phyloP scores from a whole-genome alignment of 805 yeast genomes.

The Suhomyces vadensis region DNA sequence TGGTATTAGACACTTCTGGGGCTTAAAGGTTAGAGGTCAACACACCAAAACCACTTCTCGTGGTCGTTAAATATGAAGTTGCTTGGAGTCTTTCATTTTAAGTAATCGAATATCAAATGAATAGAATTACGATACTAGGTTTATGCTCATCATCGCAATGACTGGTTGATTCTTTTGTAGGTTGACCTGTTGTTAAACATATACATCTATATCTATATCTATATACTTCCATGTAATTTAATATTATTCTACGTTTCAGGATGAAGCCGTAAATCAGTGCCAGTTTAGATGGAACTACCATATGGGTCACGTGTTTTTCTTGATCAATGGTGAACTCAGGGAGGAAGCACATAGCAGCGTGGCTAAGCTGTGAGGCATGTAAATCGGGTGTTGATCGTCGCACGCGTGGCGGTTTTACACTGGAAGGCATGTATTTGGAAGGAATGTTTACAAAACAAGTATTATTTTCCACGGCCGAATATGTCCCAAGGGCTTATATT shows the following conservation, averaged over 20 bases:
- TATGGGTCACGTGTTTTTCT: too few relatives aligned
- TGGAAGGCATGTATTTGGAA: too few relatives aligned
- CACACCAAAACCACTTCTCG: conserved; percentile 99
- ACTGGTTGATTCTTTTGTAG: conserved; percentile 11
- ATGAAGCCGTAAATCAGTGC: too few relatives aligned
- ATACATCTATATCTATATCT: conserved; percentile 2
- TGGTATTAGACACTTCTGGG: conserved; percentile 99
- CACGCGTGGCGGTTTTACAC: too few relatives aligned
- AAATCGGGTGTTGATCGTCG: too few relatives aligned
- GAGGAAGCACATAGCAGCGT: too few relatives aligned
- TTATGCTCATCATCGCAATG: conserved; percentile 1
- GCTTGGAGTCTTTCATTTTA: conserved; percentile 12
- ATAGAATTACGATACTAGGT: conserved; percentile 4
- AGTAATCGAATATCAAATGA: conserved; percentile 6
- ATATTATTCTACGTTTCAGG: conserved; percentile 8
- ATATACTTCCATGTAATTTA: conserved; percentile 9
- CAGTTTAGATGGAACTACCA: too few relatives aligned
- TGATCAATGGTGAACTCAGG: too few relatives aligned
- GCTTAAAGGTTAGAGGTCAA: conserved; percentile 99
- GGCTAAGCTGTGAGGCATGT: too few relatives aligned
- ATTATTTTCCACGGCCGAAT: too few relatives aligned
- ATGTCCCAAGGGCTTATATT: too few relatives aligned
- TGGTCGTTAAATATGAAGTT: conserved; percentile 51
- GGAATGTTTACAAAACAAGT: too few relatives aligned
- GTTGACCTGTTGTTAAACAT: conserved; percentile 1